A percentile compares a stretch with the other conserved stretches of the same genome.
phyloP scores from a whole-genome alignment of 257 asterid genomes.

The Euphrasia confusa region DNA sequence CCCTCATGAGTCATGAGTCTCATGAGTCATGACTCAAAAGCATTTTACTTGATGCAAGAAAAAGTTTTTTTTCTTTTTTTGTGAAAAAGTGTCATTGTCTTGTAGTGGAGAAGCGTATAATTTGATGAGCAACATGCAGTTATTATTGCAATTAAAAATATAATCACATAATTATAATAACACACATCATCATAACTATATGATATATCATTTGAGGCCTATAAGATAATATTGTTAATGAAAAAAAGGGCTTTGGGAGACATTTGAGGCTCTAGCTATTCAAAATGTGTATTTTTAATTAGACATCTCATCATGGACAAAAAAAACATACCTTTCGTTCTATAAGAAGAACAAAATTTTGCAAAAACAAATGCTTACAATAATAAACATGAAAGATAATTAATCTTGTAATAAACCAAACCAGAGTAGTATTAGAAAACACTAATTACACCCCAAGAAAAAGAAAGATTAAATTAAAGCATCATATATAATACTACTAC shows the following conservation, averaged over 20 bases:
- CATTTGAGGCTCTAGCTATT: slow-evolving; percentile 23
- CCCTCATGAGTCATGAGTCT: slow-evolving; percentile 16
- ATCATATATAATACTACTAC: slow-evolving; percentile 23
- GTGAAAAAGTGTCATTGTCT: slow-evolving; percentile 29
- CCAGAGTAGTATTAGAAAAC: slow-evolving; percentile 31
- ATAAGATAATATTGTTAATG: slow-evolving; percentile 29
- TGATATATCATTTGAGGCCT: slow-evolving; percentile 15
- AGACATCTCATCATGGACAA: slow-evolving; percentile 23
- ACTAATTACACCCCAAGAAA: slow-evolving; percentile 38
- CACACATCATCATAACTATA: slow-evolving; percentile 4
- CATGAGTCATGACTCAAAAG: slow-evolving; percentile 29
- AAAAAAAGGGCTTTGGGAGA: slow-evolving; percentile 26
- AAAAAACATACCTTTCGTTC: no score
- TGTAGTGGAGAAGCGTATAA: slow-evolving; percentile 29
- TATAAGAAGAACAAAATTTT: no score
- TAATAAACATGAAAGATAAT: background rate
- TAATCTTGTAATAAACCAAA: slow-evolving; percentile 18
- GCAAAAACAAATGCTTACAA: background rate
- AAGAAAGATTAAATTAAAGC: background rate
- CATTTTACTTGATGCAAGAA: slow-evolving; percentile 16
- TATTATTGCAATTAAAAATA: slow-evolving; percentile 12
- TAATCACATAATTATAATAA: background rate
- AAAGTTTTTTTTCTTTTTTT: background rate
- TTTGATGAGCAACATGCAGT: slow-evolving; percentile 17
- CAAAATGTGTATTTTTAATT: slow-evolving; percentile 1